Evolutionary conservation across 108 stramenopile genomes (phyloP).

Genomic region (Conticribra guillardii): DNA sequence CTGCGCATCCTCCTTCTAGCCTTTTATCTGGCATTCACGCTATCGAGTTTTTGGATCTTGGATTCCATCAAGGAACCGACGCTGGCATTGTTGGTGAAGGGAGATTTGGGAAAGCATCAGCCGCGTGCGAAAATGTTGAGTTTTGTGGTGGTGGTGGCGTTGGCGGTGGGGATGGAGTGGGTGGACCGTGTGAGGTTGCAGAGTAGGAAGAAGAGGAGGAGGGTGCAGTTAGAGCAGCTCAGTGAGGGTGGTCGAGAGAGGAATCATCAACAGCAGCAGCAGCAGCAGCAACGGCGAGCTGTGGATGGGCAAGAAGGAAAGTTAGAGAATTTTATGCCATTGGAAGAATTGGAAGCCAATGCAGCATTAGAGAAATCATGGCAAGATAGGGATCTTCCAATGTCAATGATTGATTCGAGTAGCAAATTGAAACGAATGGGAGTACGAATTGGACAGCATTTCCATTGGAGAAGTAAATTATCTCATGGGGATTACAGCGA

Average conservation of each 20-base stretch:
- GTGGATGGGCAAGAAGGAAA: too few species aligned
- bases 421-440: slow-evolving; percentile 1
- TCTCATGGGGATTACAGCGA: slow-evolving; percentile 8
- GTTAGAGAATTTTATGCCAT: neutral
- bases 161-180: slow-evolving; percentile 77
- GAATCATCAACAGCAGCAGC: too few species aligned
- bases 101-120: slow-evolving; percentile 86
- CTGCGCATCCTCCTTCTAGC: slow-evolving; percentile 39
- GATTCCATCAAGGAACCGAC: slow-evolving; percentile 95
- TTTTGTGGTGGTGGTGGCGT: slow-evolving; percentile 63
- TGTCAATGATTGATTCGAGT: neutral
- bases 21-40: slow-evolving; percentile 38
- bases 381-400: slow-evolving; percentile 37
- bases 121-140: slow-evolving; percentile 89
- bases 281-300: too few species aligned
- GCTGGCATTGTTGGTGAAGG: slow-evolving; percentile 80
- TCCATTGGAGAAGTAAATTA: slow-evolving; percentile 12
- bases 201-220: slow-evolving; percentile 17
- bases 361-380: slow-evolving; percentile 26
- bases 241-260: too few species aligned
- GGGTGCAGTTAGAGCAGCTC: too few species aligned
- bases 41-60: slow-evolving; percentile 80
- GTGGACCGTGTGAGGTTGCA: slow-evolving; percentile 30
- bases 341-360: slow-evolving; percentile 19
- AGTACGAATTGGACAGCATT: slow-evolving; percentile 22